Conservation (phyloP, 176 grass and related monocot species). For the Sorghum bicolor region Sorghum_bicolor_NCBIv3 NC_012873.2:66276001-66276500, state of each 20-base stretch:
- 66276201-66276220: not conserved
- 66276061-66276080: not conserved
- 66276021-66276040: not conserved
- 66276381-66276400: too few species aligned
- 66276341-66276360: too few species aligned
- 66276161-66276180: not conserved
- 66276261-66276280: not conserved
- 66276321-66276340: too few species aligned
- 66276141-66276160: not conserved
- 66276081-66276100: not conserved
- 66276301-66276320: too few species aligned
- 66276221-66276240: not conserved
- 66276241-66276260: not conserved
- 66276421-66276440: too few species aligned
- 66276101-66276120: not conserved
- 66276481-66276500: too few species aligned
- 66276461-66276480: too few species aligned
- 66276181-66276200: not conserved
- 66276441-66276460: too few species aligned
- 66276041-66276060: not conserved
- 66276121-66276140: not conserved
- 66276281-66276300: not conserved
- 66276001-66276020: not conserved
- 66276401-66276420: too few species aligned
- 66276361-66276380: too few species aligned